Percentiles rank a stretch among this genome's conserved stretches.
Conservation (phyloP, 2,329 filamentous ascomycete species). For the Leptographium procerum region DNA sequence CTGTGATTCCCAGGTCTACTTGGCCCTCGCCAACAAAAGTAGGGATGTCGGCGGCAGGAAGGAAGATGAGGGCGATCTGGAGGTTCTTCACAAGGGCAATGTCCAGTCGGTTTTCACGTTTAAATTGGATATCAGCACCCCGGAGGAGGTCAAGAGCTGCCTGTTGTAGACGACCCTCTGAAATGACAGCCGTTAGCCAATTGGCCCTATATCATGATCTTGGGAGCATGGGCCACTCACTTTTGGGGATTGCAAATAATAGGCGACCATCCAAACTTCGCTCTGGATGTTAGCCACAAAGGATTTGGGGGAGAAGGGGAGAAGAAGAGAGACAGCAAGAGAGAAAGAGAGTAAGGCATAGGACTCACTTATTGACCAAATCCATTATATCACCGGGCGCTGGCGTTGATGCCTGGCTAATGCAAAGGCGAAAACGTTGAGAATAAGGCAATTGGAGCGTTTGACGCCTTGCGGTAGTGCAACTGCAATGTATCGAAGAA, state of each 20-base stretch:
- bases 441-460: not conserved
- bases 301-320: too few species aligned
- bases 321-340: constrained; percentile 2
- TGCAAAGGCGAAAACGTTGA: not conserved
- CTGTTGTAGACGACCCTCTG: constrained; percentile 88
- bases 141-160: constrained; percentile 81
- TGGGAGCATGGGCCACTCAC: constrained; percentile 39
- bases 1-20: constrained; percentile 86
- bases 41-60: constrained; percentile 92
- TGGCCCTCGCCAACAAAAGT: constrained; percentile 93
- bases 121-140: constrained; percentile 93
- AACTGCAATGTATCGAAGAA: not conserved
- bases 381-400: constrained; percentile 28
- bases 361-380: constrained; percentile 40
- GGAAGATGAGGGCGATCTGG: constrained; percentile 88
- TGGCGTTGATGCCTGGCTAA: too few species aligned
- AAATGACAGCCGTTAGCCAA: not conserved
- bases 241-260: constrained; percentile 97
- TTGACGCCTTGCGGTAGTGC: not conserved
- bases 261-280: constrained; percentile 79
- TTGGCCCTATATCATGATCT: not conserved
- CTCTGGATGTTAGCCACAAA: constrained; percentile 22
- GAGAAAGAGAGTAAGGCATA: constrained; percentile 6
- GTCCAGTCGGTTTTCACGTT: constrained; percentile 86
- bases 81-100: constrained; percentile 97